Conservation (phyloP, 2,329 filamentous ascomycete species). For the Aspergillus tamarii region DNA sequence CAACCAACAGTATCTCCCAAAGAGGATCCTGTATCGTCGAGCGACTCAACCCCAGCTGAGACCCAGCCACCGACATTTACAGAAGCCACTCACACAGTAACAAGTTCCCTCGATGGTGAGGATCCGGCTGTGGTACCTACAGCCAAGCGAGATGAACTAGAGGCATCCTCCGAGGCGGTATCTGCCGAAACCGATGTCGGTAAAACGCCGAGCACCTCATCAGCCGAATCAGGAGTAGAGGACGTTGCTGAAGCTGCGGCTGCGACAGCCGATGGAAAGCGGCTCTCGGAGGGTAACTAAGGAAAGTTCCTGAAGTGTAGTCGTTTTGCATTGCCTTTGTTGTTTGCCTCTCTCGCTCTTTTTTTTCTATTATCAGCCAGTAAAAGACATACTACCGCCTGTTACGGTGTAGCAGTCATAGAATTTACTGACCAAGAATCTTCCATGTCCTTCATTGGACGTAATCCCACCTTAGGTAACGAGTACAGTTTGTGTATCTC, state of each 20-base stretch:
- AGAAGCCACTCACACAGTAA: constrained; percentile 9
- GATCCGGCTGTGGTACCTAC: neutral
- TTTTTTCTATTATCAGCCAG: neutral
- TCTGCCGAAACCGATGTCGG: constrained; percentile 2
- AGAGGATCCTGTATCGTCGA: constrained; percentile 12
- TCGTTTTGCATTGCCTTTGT: neutral
- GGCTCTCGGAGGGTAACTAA: constrained; percentile 25
- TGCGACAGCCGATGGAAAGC: constrained; percentile 33
- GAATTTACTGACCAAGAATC: constrained; percentile 6
- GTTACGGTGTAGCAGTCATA: constrained; percentile 7
- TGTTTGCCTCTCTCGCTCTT: neutral
- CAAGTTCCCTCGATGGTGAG: constrained; percentile 4
- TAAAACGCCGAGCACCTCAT: constrained; percentile 5
- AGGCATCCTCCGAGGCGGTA: constrained; percentile 6
- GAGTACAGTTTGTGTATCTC: constrained; percentile 3
- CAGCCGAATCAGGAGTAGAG: constrained; percentile 24
- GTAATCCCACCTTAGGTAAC: neutral
- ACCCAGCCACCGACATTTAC: constrained; percentile 7
- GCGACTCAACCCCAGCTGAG: constrained; percentile 3
- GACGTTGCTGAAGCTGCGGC: constrained; percentile 26
- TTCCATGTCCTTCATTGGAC: neutral
- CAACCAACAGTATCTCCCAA: constrained; percentile 11
- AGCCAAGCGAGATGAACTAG: constrained; percentile 6
- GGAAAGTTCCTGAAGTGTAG: neutral
- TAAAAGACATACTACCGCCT: constrained; percentile 2